phyloP scores from a whole-genome alignment of 495 filamentous ascomycete genomes.

The Penicillium verhagenii region DNA sequence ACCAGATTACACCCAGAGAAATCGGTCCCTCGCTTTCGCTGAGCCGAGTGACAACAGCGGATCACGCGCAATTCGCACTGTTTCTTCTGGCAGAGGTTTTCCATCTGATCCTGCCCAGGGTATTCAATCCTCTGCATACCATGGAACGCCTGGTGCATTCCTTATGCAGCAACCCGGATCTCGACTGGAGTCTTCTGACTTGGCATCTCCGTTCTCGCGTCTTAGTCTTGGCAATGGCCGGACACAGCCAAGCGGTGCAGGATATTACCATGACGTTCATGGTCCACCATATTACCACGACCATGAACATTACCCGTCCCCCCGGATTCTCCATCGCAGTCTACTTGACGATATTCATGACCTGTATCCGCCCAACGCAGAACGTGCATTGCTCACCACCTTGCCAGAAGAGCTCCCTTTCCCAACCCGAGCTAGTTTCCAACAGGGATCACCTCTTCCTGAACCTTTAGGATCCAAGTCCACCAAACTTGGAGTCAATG shows the following conservation, averaged over 20 bases:
- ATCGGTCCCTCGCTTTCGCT: conserved; percentile 52
- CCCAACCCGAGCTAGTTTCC: conserved; percentile 46
- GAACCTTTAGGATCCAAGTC: conserved; percentile 47
- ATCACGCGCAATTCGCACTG: conserved; percentile 55
- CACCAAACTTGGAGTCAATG: conserved; percentile 27
- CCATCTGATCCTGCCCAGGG: conserved; percentile 52
- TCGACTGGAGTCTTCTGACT: conserved; percentile 64
- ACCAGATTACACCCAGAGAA: no score
- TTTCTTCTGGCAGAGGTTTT: conserved; percentile 63
- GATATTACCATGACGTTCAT: no score
- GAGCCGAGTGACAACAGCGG: conserved; percentile 59
- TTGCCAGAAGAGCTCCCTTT: conserved; percentile 33
- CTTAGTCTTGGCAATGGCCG: no score
- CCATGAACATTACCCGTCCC: no score
- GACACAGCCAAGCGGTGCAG: no score
- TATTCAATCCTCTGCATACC: conserved; percentile 35
- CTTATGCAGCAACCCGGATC: conserved; percentile 33
- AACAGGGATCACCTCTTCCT: conserved; percentile 48
- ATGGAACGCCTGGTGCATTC: conserved; percentile 33
- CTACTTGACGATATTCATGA: conserved; percentile 80
- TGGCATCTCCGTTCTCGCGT: no score
- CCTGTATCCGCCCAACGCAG: conserved; percentile 41
- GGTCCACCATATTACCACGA: no score
- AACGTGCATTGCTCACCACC: conserved; percentile 41
- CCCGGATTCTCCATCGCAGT: no score